Percentiles rank a stretch among this genome's conserved stretches.
Evolutionary conservation across 371 early-diverging fungal genomes (phyloP).

Genomic region (Rhizopus arrhizus): DNA sequence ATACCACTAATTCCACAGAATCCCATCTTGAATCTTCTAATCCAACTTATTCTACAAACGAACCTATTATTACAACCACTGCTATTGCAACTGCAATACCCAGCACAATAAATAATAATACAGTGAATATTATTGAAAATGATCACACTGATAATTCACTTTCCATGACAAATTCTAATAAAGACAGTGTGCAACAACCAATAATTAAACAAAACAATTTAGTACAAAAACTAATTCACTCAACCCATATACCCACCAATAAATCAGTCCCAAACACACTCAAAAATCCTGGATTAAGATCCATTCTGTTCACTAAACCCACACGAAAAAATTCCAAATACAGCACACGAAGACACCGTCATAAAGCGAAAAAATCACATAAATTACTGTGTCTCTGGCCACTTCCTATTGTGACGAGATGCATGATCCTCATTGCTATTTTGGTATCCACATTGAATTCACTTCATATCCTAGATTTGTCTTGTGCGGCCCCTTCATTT

Average conservation of each 20-base stretch:
- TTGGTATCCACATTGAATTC: conserved; percentile 39
- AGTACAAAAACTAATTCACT: not conserved
- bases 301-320: not conserved
- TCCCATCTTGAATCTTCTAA: conserved; percentile 4
- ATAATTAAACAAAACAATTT: conserved; percentile 12
- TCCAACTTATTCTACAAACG: not conserved
- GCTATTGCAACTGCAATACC: not conserved
- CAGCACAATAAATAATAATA: not conserved
- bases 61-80: not conserved
- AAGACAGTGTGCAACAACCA: not conserved
- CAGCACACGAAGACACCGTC: conserved; percentile 27
- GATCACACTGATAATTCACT: conserved; percentile 23
- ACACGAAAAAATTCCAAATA: conserved; percentile 36
- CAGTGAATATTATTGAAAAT: conserved; percentile 31
- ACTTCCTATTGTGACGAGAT: conserved; percentile 52
- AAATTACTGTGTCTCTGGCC: conserved; percentile 55
- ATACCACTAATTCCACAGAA: not conserved
- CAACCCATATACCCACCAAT: conserved; percentile 3
- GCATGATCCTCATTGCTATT: conserved; percentile 42
- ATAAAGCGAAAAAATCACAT: conserved; percentile 40
- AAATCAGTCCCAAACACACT: not conserved
- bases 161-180: not conserved
- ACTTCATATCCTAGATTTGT: conserved; percentile 28
- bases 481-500: conserved; percentile 51
- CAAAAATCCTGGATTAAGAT: not conserved